Conservation (phyloP, 495 filamentous ascomycete species). For the Aspergillus mulundensis region DNA sequence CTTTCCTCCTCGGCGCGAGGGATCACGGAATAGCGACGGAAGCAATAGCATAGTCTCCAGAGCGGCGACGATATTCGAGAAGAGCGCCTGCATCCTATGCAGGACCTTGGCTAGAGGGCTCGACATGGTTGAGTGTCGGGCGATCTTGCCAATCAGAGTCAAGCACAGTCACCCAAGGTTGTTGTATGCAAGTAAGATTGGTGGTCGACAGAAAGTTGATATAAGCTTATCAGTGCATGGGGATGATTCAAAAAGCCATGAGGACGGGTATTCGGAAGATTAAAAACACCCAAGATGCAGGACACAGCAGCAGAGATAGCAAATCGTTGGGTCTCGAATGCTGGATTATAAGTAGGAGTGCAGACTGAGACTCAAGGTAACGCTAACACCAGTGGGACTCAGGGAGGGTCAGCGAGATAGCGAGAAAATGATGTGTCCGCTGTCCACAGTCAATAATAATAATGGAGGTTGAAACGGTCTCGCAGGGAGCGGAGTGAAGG, state of each 20-base stretch:
- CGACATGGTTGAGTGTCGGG: constrained; percentile 28
- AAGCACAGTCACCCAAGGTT: background rate
- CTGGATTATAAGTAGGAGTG: constrained; percentile 9
- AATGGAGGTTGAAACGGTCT: constrained; percentile 4
- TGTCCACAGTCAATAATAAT: background rate
- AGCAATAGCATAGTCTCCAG: constrained; percentile 51
- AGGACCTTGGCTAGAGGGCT: constrained; percentile 42
- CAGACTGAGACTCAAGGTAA: constrained; percentile 19
- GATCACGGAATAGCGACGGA: constrained; percentile 44
- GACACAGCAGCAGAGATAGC: background rate
- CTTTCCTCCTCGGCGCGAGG: constrained; percentile 32
- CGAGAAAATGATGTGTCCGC: background rate
- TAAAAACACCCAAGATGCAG: constrained; percentile 3
- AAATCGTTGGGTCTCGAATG: background rate
- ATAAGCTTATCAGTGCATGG: constrained; percentile 15
- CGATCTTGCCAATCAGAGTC: background rate
- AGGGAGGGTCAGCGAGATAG: constrained; percentile 1
- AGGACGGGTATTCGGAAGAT: constrained; percentile 8
- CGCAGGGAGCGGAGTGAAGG: background rate
- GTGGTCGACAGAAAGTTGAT: constrained; percentile 10
- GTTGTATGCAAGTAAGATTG: background rate
- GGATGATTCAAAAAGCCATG: constrained; percentile 8
- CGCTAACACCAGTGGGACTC: constrained; percentile 5
- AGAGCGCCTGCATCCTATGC: constrained; percentile 50
- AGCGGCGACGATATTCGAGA: constrained; percentile 48